Evolutionary conservation across 108 stramenopile genomes (phyloP).

Genomic region (Cylindrotheca fusiformis): DNA sequence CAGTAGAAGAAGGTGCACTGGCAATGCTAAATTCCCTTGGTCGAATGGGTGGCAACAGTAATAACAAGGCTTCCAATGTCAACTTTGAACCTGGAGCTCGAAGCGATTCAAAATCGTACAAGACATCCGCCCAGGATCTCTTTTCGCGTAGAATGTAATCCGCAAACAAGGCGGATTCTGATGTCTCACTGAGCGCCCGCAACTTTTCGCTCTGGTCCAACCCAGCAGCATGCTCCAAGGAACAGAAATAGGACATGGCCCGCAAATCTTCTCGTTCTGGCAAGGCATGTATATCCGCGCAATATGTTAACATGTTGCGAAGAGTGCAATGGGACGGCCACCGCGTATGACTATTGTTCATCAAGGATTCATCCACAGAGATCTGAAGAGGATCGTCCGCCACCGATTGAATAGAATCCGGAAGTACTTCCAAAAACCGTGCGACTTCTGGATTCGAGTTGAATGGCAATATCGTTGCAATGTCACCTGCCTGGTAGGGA

Average conservation of each 20-base stretch:
- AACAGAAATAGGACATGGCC: slow-evolving; percentile 59
- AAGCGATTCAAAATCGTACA: slow-evolving; percentile 85
- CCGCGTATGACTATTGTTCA: slow-evolving; percentile 28
- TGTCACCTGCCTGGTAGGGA: slow-evolving; percentile 78
- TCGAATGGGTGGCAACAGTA: slow-evolving; percentile 60
- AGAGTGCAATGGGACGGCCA: slow-evolving; percentile 74
- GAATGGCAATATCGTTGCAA: slow-evolving; percentile 66
- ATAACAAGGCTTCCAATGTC: slow-evolving; percentile 55
- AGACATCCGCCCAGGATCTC: slow-evolving; percentile 76
- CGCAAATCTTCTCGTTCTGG: slow-evolving; percentile 83
- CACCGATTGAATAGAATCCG: slow-evolving; percentile 37
- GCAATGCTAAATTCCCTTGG: slow-evolving; percentile 83
- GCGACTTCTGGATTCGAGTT: slow-evolving; percentile 56
- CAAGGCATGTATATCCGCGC: slow-evolving; percentile 74
- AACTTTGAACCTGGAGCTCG: slow-evolving; percentile 27
- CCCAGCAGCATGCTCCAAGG: slow-evolving; percentile 37
- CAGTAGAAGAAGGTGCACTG: slow-evolving; percentile 53
- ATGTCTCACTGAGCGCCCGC: slow-evolving; percentile 61
- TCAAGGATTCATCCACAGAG: slow-evolving; percentile 6
- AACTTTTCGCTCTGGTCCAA: slow-evolving; percentile 64
- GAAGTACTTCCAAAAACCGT: slow-evolving; percentile 61
- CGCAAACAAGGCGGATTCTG: slow-evolving; percentile 67
- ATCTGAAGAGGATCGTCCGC: slow-evolving; percentile 56
- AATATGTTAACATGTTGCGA: slow-evolving; percentile 68
- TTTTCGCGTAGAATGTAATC: slow-evolving; percentile 85